Evolutionary conservation across 331 rosid genomes (phyloP).

Genomic region (Pyracantha coccinea): DNA sequence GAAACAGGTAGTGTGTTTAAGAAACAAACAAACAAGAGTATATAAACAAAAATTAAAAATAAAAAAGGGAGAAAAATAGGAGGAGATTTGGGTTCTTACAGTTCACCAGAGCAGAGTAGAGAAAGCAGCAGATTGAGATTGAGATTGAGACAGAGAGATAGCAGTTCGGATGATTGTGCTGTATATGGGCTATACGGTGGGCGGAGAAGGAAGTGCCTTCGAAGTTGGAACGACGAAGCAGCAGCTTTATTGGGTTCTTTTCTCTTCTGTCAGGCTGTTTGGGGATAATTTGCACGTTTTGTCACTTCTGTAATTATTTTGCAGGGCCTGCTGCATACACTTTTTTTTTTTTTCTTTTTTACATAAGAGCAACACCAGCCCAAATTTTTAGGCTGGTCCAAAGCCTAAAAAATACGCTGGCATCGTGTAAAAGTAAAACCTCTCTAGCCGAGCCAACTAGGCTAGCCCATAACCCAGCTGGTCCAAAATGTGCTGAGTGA

Average conservation of each 20-base stretch:
- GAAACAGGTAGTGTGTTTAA: neutral
- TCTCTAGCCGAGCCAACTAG: too few species aligned
- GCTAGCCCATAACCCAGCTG: too few species aligned
- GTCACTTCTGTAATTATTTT: neutral
- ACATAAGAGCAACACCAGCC: too few species aligned
- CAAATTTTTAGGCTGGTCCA: too few species aligned
- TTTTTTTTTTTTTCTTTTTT: too few species aligned
- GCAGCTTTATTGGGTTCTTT: neutral
- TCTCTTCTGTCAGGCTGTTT: neutral
- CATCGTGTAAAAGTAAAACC: too few species aligned
- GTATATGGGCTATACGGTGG: neutral
- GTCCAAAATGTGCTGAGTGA: too few species aligned
- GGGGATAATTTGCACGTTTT: neutral
- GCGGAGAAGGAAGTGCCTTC: neutral
- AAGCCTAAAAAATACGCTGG: too few species aligned
- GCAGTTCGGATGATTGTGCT: too few species aligned
- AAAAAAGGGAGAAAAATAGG: neutral
- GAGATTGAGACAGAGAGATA: neutral
- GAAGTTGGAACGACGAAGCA: neutral
- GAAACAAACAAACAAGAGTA: neutral
- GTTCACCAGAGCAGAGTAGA: neutral
- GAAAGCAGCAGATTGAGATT: neutral
- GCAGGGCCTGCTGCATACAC: neutral
- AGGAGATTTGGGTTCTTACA: neutral
- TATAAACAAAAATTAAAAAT: neutral